Percentiles rank a stretch among this genome's conserved stretches.
Conservation (phyloP, 2,329 filamentous ascomycete species). For the Blastomyces percursus region DNA sequence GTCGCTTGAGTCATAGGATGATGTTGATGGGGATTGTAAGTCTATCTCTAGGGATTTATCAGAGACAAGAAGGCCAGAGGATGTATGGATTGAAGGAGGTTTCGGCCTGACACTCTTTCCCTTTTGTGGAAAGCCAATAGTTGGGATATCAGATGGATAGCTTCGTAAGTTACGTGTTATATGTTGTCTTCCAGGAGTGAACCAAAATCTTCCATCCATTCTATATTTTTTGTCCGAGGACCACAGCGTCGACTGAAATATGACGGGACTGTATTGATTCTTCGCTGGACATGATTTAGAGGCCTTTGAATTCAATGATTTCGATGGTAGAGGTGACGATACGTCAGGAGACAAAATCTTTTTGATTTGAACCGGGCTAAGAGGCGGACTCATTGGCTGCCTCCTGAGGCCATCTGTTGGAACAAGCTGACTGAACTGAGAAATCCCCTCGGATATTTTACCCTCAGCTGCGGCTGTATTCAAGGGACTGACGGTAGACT, state of each 20-base stretch:
- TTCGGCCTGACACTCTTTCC: constrained; percentile 8
- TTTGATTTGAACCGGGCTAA: constrained; percentile 32
- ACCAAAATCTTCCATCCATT: constrained; percentile 37
- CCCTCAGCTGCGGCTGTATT: neutral
- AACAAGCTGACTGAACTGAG: neutral
- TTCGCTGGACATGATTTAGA: constrained; percentile 1
- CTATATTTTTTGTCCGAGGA: constrained; percentile 45
- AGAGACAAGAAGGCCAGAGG: neutral
- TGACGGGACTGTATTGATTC: constrained; percentile 42
- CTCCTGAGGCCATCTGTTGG: constrained; percentile 7
- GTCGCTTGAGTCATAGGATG: constrained; percentile 20
- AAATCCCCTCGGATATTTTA: neutral
- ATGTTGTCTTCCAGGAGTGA: constrained; percentile 15
- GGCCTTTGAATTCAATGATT: neutral
- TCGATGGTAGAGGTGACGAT: neutral
- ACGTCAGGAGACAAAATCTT: constrained; percentile 35
- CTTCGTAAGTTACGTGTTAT: constrained; percentile 7
- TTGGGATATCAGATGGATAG: constrained; percentile 25
- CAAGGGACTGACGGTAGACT: neutral
- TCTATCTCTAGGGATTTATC: constrained; percentile 1
- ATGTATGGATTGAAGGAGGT: neutral
- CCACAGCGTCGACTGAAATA: constrained; percentile 40
- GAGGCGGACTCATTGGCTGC: constrained; percentile 29
- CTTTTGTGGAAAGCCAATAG: constrained; percentile 27
- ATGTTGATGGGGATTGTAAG: constrained; percentile 15